These are phyloP conservation scores for Vachellia collinsii DNA, from an alignment of 306 rosid genomes.

Conservation along the genomic window DNA sequence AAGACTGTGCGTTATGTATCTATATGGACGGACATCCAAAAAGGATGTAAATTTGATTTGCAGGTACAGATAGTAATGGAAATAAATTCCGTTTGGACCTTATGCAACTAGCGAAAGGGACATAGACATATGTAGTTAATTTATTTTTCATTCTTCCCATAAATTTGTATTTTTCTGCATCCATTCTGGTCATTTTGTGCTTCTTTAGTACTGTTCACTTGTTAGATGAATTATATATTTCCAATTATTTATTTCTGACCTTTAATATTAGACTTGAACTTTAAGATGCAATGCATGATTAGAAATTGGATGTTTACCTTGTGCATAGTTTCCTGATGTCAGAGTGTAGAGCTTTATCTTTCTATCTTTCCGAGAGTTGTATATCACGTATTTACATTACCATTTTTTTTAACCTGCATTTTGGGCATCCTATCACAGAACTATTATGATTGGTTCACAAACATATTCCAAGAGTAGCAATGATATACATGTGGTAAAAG, in stretches of 20 bases:
- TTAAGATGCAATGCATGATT: slow-evolving; percentile 19
- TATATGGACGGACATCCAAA: slow-evolving; percentile 67
- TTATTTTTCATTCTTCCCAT: neutral
- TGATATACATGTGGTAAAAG: slow-evolving; percentile 67
- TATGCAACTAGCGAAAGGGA: slow-evolving; percentile 36
- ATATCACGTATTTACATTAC: neutral
- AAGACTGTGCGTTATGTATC: slow-evolving; percentile 71
- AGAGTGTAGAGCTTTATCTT: slow-evolving; percentile 14
- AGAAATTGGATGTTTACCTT: slow-evolving; percentile 12
- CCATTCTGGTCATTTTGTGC: slow-evolving; percentile 8
- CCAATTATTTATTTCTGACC: neutral
- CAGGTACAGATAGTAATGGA: slow-evolving; percentile 53
- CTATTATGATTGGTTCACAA: slow-evolving; percentile 66
- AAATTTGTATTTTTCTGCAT: neutral
- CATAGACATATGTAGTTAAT: neutral
- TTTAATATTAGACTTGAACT: slow-evolving; percentile 9
- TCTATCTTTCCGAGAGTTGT: neutral
- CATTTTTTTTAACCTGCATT: slow-evolving; percentile 3
- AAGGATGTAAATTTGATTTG: slow-evolving; percentile 63
- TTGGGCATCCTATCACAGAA: slow-evolving; percentile 55
- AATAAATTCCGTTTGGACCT: neutral
- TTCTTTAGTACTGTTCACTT: slow-evolving; percentile 30
- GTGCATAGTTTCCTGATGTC: slow-evolving; percentile 19
- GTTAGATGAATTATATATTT: neutral
- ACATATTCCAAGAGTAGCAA: slow-evolving; percentile 52